A percentile compares a stretch with the other conserved stretches of the same genome.
These are phyloP conservation scores for Beauveria rudraprayagi DNA, from an alignment of 2,329 filamentous ascomycete genomes.

Conservation along the genomic window DNA sequence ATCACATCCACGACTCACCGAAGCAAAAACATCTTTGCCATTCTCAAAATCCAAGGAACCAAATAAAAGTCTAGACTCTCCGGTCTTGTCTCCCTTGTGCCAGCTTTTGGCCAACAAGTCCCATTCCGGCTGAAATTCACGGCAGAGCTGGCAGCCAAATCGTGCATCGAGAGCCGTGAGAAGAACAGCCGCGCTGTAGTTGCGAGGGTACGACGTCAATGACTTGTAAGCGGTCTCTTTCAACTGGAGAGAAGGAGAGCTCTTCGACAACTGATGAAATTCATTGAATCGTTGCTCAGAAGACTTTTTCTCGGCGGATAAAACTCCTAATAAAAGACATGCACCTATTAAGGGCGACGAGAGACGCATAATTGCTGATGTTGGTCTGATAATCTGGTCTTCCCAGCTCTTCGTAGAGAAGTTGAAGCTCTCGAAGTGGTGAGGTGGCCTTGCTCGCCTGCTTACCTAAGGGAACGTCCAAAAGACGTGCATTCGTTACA, in stretches of 20 bases:
- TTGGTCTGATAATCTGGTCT: background rate
- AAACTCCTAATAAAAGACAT: slow-evolving; percentile 52
- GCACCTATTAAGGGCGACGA: slow-evolving; percentile 55
- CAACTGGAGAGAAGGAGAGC: slow-evolving; percentile 64
- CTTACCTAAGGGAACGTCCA: slow-evolving; percentile 4
- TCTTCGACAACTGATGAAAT: slow-evolving; percentile 60
- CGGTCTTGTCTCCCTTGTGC: slow-evolving; percentile 73
- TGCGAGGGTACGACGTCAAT: slow-evolving; percentile 67
- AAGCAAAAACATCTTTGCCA: slow-evolving; percentile 78
- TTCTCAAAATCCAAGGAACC: slow-evolving; percentile 81
- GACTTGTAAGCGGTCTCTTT: slow-evolving; percentile 67
- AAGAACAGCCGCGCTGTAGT: slow-evolving; percentile 76
- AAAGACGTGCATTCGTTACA: background rate
- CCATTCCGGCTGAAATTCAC: slow-evolving; percentile 92
- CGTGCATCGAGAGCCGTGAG: slow-evolving; percentile 78
- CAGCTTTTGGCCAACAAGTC: slow-evolving; percentile 79
- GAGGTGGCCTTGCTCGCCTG: slow-evolving; percentile 9
- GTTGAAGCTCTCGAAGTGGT: background rate
- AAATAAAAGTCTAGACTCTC: slow-evolving; percentile 66
- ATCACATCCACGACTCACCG: slow-evolving; percentile 44
- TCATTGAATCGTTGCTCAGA: slow-evolving; percentile 58
- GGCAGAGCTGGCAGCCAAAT: slow-evolving; percentile 79
- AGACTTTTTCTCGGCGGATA: slow-evolving; percentile 57
- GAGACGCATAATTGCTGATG: slow-evolving; percentile 56
- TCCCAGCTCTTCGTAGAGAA: background rate